Base-by-base conservation (phyloP, 305 asterid species). In the Fraxinus latifolia region DNA sequence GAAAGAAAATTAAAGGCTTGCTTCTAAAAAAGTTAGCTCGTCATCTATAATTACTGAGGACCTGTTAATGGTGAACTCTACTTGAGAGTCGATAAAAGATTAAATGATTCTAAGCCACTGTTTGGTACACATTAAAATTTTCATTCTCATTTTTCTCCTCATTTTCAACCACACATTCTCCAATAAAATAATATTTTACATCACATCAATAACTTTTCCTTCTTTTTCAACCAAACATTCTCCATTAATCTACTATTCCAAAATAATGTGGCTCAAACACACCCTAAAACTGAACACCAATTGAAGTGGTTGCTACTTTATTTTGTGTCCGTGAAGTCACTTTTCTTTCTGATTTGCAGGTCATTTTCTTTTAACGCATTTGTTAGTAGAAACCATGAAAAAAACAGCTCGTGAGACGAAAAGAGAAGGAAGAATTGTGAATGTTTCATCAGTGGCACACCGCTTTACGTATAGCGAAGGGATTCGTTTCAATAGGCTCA, bases 341-440 rank as follows among this genome's bases (percentile, higher is more conserved):
- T 78, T 73, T 55, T 81, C 23, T 55, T 50, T 53, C 25, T 73
- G 39, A 1, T 84, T 78, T 89, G 83, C 95, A 95, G 97, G 98
- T 62, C 98, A 93, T 88, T 95, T 95, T 87, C 96, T 93, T 81
- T 84, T 95, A 11, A 80, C 95, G 6, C 82, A 88, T 84, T 80
- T 95, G 89, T 87, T 92, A 81, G 80, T 95, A 77, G 97, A 91
- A 79, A 95, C 91, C 3, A 93, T 92, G 94, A 93, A 90, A 84
- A 92, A 86, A 85, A 93, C 98, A 23, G 85, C 91, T 31, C 83
- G 84, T 70, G 84, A 89, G 78, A 83, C 85, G 32, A 92, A 92
- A 83, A 87, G 83, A 82, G 98, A 90, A 86, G 98, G 98, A 71
- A 89, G 98, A 84, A 93, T 95, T 73, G 97, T 95, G 85, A 91